Base-by-base conservation (phyloP, 768 basidiomycete species). In the Fibroporia radiculosa region DNA sequence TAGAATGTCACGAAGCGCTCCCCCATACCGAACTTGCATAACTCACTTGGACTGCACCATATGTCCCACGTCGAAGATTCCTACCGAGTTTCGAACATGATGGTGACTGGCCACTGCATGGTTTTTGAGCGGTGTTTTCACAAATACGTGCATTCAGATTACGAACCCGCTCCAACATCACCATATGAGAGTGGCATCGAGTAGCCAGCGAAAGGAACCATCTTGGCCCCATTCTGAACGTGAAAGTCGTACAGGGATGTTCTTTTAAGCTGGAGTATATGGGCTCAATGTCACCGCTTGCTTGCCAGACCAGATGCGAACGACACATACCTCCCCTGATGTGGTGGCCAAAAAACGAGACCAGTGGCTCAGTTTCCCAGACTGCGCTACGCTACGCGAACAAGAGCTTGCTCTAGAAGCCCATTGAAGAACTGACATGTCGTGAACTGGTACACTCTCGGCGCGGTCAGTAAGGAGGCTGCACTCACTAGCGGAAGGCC, bases 191-290 rank as follows among this genome's bases (percentile, higher is more conserved):
- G 71, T 0, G 95, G 96, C 95, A 99, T 99, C 3, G 80, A 77
- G 64, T 82, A 98, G 5, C 95, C 95, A 2, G 91, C 96, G 63
- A 97, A 99, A 0, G 90, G 84, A 0, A 96, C 92, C 90, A 98
- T 93, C 65, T 93, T 93, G 1, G 84, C 95, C 14, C 74, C 82
- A 62, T 86, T 71, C 49, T 80, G 61, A 36, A 88, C 61, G 60
- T 99, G 93, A 60, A 93, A 93, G 58, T 93, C 89, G 56, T 93
- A 91, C 3, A 98, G 70, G 0, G 78, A 77, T 0, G 93, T 97
- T 57, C 75, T 78, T 44, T 52, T 61, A 25, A 80, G 65, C 74
- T 79, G 34, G 22, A 13, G 25, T 3, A 7, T 38, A 22, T 40
- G 40, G 12, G 12, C 4, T 19, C 29, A 24, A 12, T 19, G n/a